These are phyloP conservation scores for Ehretia macrophylla DNA, from an alignment of 257 asterid genomes.

Conservation along the genomic window DNA sequence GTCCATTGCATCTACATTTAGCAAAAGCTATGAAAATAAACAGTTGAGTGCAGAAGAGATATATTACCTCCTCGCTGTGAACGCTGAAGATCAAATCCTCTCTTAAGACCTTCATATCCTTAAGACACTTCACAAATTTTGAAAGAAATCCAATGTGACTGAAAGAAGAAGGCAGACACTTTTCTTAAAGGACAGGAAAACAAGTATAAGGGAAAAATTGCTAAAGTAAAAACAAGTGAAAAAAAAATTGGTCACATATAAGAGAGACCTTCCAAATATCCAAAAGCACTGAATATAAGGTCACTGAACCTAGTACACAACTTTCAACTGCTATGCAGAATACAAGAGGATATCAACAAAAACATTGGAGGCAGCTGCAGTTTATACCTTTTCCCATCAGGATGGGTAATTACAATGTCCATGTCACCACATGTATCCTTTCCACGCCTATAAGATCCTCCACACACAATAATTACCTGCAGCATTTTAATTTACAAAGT, in stretches of 20 bases:
- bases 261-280: too few relatives aligned
- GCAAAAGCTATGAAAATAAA: too few relatives aligned
- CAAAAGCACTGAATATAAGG: too few relatives aligned
- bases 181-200: not conserved
- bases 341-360: not conserved
- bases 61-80: constrained; percentile 86
- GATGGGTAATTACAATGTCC: constrained; percentile 86
- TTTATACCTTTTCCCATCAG: constrained; percentile 77
- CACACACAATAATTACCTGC: constrained; percentile 74
- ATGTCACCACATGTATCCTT: constrained; percentile 91
- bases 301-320: not conserved
- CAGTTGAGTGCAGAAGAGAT: not conserved
- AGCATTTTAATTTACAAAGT: constrained; percentile 13
- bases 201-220: not conserved
- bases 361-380: constrained; percentile 2
- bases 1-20: too few relatives aligned
- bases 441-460: constrained; percentile 98
- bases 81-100: constrained; percentile 75
- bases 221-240: not conserved
- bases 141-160: constrained; percentile 91
- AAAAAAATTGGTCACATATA: too few relatives aligned
- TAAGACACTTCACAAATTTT: constrained; percentile 57
- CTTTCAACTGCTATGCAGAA: not conserved
- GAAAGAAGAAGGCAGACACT: constrained; percentile 16
- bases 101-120: constrained; percentile 70